phyloP scores from a whole-genome alignment of 352 stramenopile species.

The Pythium utonaiense region DNA sequence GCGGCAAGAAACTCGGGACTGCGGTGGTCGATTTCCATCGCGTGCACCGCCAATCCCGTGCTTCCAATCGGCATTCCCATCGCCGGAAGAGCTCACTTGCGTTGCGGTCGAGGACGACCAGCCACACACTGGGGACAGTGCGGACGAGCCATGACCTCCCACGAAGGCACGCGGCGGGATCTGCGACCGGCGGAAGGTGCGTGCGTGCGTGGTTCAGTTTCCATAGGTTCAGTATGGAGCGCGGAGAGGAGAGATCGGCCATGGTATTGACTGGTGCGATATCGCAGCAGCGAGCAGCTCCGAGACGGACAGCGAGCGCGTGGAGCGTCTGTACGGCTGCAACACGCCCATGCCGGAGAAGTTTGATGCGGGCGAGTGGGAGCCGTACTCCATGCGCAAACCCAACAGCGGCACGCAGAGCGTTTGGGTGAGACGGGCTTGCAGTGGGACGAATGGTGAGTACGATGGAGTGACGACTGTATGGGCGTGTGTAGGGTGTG shows the following conservation, averaged over 20 bases:
- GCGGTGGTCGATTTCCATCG: slow-evolving; percentile 16
- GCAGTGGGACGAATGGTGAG: too few species aligned
- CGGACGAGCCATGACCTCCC: slow-evolving; percentile 16
- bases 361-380: slow-evolving; percentile 44
- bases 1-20: slow-evolving; percentile 6
- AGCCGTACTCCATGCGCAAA: slow-evolving; percentile 49
- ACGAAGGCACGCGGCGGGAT: slow-evolving; percentile 9
- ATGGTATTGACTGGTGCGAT: not conserved
- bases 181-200: slow-evolving; percentile 24
- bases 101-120: too few species aligned
- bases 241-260: not conserved
- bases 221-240: not conserved
- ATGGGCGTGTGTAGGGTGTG: slow-evolving; percentile 33
- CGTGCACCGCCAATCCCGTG: not conserved
- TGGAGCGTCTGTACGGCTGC: slow-evolving; percentile 19
- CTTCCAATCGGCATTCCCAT: not conserved
- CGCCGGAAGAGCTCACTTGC: not conserved
- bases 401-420: slow-evolving; percentile 43
- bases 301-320: slow-evolving; percentile 21
- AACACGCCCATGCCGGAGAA: slow-evolving; percentile 31
- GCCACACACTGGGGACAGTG: too few species aligned
- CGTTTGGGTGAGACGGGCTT: slow-evolving; percentile 43
- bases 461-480: not conserved
- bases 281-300: slow-evolving; percentile 16
- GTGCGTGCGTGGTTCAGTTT: not conserved